Evolutionary conservation across 208 protist genomes (phyloP).

Genomic region (Giardia muris): DNA sequence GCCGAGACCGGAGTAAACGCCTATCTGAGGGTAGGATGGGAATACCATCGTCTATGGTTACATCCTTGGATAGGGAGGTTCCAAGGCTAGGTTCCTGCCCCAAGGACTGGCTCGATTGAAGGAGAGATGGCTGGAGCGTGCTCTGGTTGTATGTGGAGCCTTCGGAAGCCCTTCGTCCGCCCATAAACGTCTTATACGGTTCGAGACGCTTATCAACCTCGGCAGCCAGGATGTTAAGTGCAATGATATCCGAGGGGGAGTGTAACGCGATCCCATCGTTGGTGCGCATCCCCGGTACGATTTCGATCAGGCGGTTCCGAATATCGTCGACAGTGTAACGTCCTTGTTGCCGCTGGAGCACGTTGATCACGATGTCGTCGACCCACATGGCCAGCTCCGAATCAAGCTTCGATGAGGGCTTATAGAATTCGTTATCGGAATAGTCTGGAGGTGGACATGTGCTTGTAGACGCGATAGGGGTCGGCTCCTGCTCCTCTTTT

Average conservation of each 20-base stretch:
- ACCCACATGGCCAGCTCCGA: neutral
- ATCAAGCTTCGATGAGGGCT: neutral
- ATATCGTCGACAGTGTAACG: neutral
- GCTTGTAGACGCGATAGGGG: no score
- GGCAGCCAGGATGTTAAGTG: neutral
- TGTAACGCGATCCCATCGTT: neutral
- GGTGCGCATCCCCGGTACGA: neutral
- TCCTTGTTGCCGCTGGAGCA: neutral
- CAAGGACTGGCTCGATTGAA: neutral
- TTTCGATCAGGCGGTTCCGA: neutral
- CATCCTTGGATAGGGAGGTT: neutral
- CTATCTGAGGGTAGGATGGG: no score
- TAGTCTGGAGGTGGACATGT: no score
- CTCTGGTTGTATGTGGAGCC: neutral
- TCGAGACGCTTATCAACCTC: neutral
- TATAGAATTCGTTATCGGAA: conserved; percentile 3
- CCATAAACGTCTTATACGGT: neutral
- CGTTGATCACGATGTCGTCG: neutral
- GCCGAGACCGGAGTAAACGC: no score
- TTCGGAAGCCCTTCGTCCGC: neutral
- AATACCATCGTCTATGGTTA: no score
- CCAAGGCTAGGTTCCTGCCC: neutral
- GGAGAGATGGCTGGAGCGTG: neutral
- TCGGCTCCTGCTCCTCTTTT: no score
- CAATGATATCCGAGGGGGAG: neutral